Evolutionary conservation across 2,329 filamentous ascomycete genomes (phyloP), one percentile per base, ranked within the genome.

Genomic region (Rutstroemia sp.): DNA sequence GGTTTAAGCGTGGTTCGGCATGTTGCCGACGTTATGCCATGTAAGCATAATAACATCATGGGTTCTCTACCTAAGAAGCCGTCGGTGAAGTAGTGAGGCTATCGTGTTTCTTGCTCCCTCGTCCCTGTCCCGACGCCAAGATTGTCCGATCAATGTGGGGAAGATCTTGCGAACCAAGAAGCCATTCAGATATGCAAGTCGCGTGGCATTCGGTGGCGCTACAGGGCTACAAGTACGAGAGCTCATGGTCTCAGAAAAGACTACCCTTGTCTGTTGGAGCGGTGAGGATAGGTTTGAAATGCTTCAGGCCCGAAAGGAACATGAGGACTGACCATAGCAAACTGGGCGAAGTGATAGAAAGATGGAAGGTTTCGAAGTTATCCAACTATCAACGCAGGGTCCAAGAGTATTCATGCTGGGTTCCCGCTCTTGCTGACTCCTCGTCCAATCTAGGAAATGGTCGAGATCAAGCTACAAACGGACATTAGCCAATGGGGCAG

Each of bases 1-100:
- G 34, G 41, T 5, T 34, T 34, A 50, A 37, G 52, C 45, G 45
- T 50, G 23, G 18, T 23, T 59, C 57, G 59, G 62, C 30, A 34
- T 44, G 54, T 49, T 58, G 50, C 66, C 65, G 63, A 66, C 49
- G 48, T 67, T 65, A 67, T 68, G 66, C 65, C 66, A 64, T 65
- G 25, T 37, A 48, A 49, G 49, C 56, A 49, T 42, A 46, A 48
- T 54, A 42, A 49, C 52, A 54, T 56, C 21, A 14, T 49, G 37
- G 41, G 16, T 42, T 54, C 45, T 30, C 34, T 54, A 25, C 38
- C 18, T 18, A 41, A 9, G 18, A 41, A 48, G 45, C 23, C 52
- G 23, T 54, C 52, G 52, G 52, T 54, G 52, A 38, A 54, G 44
- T 52, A 37, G 46, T 50, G 41, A 34, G 47, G 47, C 47, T 51